Evolutionary conservation across 164 flowering plant species (phyloP).

Genomic region (Warburgia ugandensis): DNA sequence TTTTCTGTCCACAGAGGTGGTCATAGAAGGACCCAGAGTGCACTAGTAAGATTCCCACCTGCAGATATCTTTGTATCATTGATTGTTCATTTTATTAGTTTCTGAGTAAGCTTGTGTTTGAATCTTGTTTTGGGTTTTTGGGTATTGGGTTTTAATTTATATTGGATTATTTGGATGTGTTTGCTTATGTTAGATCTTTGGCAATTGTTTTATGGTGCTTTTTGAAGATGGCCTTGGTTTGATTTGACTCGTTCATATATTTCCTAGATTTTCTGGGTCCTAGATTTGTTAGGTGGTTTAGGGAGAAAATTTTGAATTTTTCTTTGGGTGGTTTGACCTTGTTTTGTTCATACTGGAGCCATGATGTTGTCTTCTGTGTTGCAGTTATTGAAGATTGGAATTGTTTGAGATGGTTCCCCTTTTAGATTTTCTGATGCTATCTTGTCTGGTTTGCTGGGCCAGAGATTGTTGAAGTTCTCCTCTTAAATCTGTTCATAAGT

Average conservation of each 20-base stretch:
- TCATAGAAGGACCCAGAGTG: conserved; percentile 75
- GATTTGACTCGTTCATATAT: too few relatives aligned
- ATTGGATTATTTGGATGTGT: background rate
- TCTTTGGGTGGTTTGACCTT: too few relatives aligned
- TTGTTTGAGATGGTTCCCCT: background rate
- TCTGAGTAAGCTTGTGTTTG: background rate
- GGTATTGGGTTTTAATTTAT: background rate
- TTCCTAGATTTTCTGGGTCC: too few relatives aligned
- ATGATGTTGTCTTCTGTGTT: too few relatives aligned
- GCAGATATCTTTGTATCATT: background rate
- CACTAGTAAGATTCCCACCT: conserved; percentile 38
- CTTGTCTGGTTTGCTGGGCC: background rate
- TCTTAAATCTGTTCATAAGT: background rate
- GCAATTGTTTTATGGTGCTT: background rate
- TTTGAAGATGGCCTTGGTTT: too few relatives aligned
- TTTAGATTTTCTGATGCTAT: background rate
- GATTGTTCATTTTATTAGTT: conserved; percentile 1
- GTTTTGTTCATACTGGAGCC: too few relatives aligned
- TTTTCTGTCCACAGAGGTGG: conserved; percentile 38
- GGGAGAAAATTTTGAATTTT: too few relatives aligned
- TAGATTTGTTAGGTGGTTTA: too few relatives aligned
- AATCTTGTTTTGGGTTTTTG: background rate
- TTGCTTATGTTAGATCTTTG: too few relatives aligned
- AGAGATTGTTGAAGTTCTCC: background rate
- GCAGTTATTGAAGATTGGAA: background rate